Percentiles rank a stretch among this genome's conserved stretches.
These are phyloP conservation scores for Suhomyces chickasaworum DNA, from an alignment of 1,139 yeast genomes.

Conservation along the genomic window DNA sequence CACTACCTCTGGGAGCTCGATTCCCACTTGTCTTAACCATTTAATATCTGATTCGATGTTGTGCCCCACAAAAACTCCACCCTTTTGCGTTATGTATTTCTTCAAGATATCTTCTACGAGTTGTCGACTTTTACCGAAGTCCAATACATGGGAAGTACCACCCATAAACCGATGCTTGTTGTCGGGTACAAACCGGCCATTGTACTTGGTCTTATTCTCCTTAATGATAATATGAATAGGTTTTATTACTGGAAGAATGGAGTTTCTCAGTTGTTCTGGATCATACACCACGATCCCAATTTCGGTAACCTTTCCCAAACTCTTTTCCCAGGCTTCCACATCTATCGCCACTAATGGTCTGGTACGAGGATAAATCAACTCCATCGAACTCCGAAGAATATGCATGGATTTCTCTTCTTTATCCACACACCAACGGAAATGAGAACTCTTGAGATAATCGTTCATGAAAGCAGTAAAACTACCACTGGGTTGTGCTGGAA, in stretches of 20 bases:
- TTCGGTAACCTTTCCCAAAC: slow-evolving; percentile 23
- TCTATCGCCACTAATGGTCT: slow-evolving; percentile 27
- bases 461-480: slow-evolving; percentile 7
- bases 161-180: slow-evolving; percentile 24
- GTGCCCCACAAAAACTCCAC: slow-evolving; percentile 28
- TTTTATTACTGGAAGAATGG: slow-evolving; percentile 20
- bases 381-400: slow-evolving; percentile 15
- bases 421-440: slow-evolving; percentile 9
- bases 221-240: slow-evolving; percentile 24
- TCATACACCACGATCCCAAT: slow-evolving; percentile 28
- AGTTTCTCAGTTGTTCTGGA: slow-evolving; percentile 20
- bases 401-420: slow-evolving; percentile 2
- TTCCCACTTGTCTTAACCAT: slow-evolving; percentile 25
- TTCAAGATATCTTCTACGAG: slow-evolving; percentile 17
- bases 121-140: slow-evolving; percentile 14
- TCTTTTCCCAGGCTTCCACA: slow-evolving; percentile 27
- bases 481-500: background rate
- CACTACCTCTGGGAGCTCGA: slow-evolving; percentile 14
- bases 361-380: slow-evolving; percentile 22
- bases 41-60: slow-evolving; percentile 24
- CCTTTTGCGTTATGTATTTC: slow-evolving; percentile 17
- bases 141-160: slow-evolving; percentile 22
- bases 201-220: slow-evolving; percentile 19
- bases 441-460: slow-evolving; percentile 12
- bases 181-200: slow-evolving; percentile 25